A percentile compares a stretch with the other conserved stretches of the same genome.
Conservation (phyloP, 257 asterid species). For the Fraxinus excelsior region DNA sequence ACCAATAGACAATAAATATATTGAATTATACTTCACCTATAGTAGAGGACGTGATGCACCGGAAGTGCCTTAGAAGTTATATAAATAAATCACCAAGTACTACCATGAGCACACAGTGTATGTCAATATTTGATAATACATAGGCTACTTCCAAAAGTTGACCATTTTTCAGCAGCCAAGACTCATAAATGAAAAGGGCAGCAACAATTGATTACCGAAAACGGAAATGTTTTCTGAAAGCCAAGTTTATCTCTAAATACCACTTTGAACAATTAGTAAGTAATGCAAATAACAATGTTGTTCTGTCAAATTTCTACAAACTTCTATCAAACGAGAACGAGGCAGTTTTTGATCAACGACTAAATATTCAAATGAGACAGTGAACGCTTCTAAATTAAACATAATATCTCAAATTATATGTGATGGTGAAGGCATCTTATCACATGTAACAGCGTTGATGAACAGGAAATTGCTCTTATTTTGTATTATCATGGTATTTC, state of each 20-base stretch:
- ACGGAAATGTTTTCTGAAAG: background rate
- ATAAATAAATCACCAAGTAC: background rate
- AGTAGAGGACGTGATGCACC: background rate
- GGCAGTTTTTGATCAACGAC: background rate
- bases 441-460: background rate
- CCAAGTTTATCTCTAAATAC: background rate
- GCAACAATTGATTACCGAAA: background rate
- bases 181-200: background rate
- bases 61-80: background rate
- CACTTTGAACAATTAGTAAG: background rate
- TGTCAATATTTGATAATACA: too few relatives aligned
- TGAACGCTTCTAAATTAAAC: background rate
- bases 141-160: background rate
- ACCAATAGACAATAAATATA: background rate
- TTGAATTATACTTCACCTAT: background rate
- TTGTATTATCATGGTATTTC: background rate
- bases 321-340: background rate
- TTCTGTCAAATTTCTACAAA: background rate
- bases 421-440: background rate
- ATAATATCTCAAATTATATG: background rate
- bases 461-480: background rate
- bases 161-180: background rate
- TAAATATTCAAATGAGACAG: background rate
- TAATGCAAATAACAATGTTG: background rate
- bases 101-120: background rate